These are phyloP conservation scores for Lupinus albus DNA, from an alignment of 306 rosid species.

Conservation along the genomic window DNA sequence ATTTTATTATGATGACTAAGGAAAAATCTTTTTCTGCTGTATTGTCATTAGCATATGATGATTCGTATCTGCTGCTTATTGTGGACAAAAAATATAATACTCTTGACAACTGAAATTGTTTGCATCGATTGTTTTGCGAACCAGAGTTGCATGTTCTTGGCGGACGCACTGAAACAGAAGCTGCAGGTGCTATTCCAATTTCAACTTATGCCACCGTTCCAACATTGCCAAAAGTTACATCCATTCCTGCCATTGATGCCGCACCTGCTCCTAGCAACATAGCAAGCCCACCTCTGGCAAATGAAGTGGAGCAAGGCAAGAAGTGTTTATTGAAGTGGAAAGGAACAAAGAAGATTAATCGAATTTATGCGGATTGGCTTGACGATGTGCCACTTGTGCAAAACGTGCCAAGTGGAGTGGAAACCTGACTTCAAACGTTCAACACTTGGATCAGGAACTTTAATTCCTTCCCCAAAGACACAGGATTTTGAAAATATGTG, in stretches of 20 bases:
- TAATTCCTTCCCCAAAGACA: slow-evolving; percentile 2
- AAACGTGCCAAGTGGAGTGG: slow-evolving; percentile 53
- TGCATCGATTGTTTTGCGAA: slow-evolving; percentile 37
- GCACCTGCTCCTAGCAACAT: slow-evolving; percentile 39
- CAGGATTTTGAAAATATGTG: slow-evolving; percentile 30
- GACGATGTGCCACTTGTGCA: slow-evolving; percentile 67
- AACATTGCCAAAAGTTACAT: slow-evolving; percentile 36
- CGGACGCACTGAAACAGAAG: slow-evolving; percentile 63
- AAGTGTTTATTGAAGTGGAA: slow-evolving; percentile 67
- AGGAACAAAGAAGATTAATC: slow-evolving; percentile 71
- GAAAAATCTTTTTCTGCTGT: neutral
- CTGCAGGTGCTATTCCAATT: slow-evolving; percentile 32
- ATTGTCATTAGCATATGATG: slow-evolving; percentile 1
- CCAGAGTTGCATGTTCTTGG: slow-evolving; percentile 64
- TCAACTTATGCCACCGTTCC: slow-evolving; percentile 35
- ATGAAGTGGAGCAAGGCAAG: slow-evolving; percentile 57
- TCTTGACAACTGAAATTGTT: slow-evolving; percentile 5
- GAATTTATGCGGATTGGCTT: slow-evolving; percentile 90
- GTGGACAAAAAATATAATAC: neutral
- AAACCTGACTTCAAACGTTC: slow-evolving; percentile 42
- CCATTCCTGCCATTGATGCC: slow-evolving; percentile 48
- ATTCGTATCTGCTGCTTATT: neutral
- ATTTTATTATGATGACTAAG: neutral
- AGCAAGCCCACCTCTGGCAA: slow-evolving; percentile 36
- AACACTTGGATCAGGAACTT: slow-evolving; percentile 20